Percentiles rank a stretch among this genome's conserved stretches.
phyloP scores from a whole-genome alignment of 306 rosid species.

The Potentilla sterilis region DNA sequence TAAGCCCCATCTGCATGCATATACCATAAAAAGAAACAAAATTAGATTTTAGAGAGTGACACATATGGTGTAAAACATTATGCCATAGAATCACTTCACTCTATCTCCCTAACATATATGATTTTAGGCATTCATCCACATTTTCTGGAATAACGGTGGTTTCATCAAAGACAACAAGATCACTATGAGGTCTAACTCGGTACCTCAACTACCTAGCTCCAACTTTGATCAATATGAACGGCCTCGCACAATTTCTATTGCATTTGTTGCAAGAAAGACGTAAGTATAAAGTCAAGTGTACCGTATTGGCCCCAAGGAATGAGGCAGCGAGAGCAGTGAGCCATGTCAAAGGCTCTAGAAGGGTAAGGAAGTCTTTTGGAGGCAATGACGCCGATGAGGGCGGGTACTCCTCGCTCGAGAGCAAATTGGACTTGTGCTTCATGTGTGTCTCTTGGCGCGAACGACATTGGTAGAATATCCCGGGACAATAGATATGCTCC shows the following conservation, averaged over 20 bases:
- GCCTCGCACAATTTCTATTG: too few species aligned
- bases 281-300: background rate
- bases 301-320: slow-evolving; percentile 61
- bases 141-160: too few species aligned
- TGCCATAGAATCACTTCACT: background rate
- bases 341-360: slow-evolving; percentile 74
- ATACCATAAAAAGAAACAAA: background rate
- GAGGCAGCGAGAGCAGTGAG: slow-evolving; percentile 88
- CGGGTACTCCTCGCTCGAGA: slow-evolving; percentile 78
- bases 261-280: too few species aligned
- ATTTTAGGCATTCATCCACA: background rate
- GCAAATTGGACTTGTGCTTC: slow-evolving; percentile 83
- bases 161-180: too few species aligned
- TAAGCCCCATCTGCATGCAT: slow-evolving; percentile 46
- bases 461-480: slow-evolving; percentile 53
- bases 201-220: too few species aligned
- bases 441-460: slow-evolving; percentile 79
- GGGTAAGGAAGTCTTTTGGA: slow-evolving; percentile 75
- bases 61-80: background rate
- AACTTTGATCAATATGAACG: too few species aligned
- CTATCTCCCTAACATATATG: background rate
- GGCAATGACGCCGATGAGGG: slow-evolving; percentile 64
- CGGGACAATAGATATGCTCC: slow-evolving; percentile 70
- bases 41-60: background rate
- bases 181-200: background rate